Evolutionary conservation across 148 eudicot species (phyloP).

Genomic region (Fagopyrum homotropicum): DNA sequence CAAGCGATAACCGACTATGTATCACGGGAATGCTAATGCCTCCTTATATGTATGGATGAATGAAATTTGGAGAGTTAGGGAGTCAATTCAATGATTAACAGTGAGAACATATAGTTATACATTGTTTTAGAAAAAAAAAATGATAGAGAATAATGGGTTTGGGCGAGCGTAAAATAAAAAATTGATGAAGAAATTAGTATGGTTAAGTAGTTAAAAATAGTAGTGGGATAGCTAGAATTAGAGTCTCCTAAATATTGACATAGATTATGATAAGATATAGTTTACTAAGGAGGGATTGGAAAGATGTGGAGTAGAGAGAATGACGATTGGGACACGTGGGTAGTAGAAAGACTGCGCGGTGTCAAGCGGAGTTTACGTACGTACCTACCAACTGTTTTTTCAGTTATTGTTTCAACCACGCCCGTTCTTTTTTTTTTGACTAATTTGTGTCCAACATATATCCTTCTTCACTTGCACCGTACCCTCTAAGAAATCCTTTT

Average conservation of each 20-base stretch:
- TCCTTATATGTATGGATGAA: too few relatives aligned
- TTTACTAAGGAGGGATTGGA: neutral
- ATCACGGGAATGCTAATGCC: too few relatives aligned
- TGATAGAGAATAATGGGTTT: too few relatives aligned
- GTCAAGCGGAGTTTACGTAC: constrained; percentile 2
- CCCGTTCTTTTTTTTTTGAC: constrained; percentile 4
- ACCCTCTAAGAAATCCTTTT: constrained; percentile 4
- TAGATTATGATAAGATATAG: neutral
- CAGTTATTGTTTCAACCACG: neutral
- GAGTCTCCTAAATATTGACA: neutral
- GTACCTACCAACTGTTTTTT: constrained; percentile 6
- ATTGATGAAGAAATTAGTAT: neutral
- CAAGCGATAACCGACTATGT: too few relatives aligned
- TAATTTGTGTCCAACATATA: neutral
- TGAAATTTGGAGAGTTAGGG: too few relatives aligned
- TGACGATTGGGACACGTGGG: neutral
- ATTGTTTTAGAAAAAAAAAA: too few relatives aligned
- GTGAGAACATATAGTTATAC: too few relatives aligned
- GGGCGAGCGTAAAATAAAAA: too few relatives aligned
- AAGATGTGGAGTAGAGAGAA: constrained; percentile 1
- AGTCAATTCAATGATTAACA: too few relatives aligned
- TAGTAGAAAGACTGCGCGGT: neutral
- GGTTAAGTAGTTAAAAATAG: neutral
- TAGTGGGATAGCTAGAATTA: neutral
- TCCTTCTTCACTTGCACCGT: neutral